These are phyloP conservation scores for Aspergillus felis DNA, from an alignment of 2,329 filamentous ascomycete genomes.

Conservation along the genomic window DNA sequence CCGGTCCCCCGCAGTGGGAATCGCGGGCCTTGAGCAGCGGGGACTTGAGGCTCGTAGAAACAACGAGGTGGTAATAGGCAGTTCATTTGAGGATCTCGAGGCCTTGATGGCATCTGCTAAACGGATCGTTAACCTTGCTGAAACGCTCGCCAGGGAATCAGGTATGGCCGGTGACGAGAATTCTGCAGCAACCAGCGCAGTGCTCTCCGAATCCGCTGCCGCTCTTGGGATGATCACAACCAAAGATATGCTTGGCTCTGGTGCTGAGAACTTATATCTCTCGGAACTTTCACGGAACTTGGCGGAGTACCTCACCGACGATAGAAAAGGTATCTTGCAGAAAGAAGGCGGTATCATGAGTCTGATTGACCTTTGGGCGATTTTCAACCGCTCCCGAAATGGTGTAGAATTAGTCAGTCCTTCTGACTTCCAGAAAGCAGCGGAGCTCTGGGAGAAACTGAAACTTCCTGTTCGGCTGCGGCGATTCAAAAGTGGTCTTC, in stretches of 20 bases:
- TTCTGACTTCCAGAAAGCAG: conserved; percentile 85
- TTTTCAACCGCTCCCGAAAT: conserved; percentile 89
- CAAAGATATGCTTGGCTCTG: conserved; percentile 84
- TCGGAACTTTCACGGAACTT: conserved; percentile 81
- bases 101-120: conserved; percentile 97
- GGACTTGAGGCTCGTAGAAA: conserved; percentile 82
- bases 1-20: conserved; percentile 67
- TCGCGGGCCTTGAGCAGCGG: conserved; percentile 85
- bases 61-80: conserved; percentile 88
- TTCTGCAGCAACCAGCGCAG: conserved; percentile 65
- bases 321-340: conserved; percentile 70
- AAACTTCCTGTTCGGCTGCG: conserved; percentile 81
- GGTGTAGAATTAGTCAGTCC: conserved; percentile 94
- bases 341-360: conserved; percentile 84
- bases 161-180: conserved; percentile 55
- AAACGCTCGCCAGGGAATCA: conserved; percentile 72
- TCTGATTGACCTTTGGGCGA: conserved; percentile 85
- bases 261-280: conserved; percentile 79
- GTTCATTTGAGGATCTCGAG: conserved; percentile 92
- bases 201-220: conserved; percentile 76
- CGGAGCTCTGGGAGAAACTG: conserved; percentile 80
- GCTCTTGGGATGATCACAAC: conserved; percentile 89
- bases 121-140: conserved; percentile 88
- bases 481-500: conserved; percentile 87
- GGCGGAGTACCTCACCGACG: conserved; percentile 85